A percentile compares a stretch with the other conserved stretches of the same genome.
phyloP scores from a whole-genome alignment of 345 rosid species.

The Gossypium arboreum region DNA sequence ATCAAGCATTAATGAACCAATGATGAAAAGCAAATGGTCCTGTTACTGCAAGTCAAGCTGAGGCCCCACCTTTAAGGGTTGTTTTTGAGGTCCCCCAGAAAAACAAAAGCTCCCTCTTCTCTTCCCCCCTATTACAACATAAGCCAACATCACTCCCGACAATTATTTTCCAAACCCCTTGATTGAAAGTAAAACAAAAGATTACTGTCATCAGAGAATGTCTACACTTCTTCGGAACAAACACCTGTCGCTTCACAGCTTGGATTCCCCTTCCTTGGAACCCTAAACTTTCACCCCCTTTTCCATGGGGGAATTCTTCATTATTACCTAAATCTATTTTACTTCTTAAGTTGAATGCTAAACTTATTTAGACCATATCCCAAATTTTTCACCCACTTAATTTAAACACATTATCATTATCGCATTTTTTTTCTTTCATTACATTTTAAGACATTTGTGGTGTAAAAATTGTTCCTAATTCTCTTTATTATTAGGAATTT shows the following conservation, averaged over 20 bases:
- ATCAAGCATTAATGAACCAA: slow-evolving; percentile 41
- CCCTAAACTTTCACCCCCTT: background rate
- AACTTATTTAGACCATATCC: background rate
- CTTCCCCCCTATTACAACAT: background rate
- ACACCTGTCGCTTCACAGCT: slow-evolving; percentile 13
- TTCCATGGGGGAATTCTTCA: background rate
- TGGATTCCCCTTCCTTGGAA: slow-evolving; percentile 16
- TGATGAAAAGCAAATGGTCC: slow-evolving; percentile 23
- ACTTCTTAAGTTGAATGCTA: too few relatives aligned
- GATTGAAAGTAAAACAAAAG: background rate
- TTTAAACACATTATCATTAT: too few relatives aligned
- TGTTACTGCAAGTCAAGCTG: background rate
- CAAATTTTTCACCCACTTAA: background rate
- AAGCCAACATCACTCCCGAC: slow-evolving; percentile 13
- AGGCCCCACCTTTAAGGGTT: background rate
- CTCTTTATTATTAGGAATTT: too few relatives aligned
- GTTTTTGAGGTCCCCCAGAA: slow-evolving; percentile 3
- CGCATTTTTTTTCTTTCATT: too few relatives aligned
- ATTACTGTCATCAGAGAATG: slow-evolving; percentile 5
- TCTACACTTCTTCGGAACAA: slow-evolving; percentile 6
- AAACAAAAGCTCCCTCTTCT: background rate
- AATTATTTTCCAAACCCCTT: background rate
- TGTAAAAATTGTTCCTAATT: too few relatives aligned
- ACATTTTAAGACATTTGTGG: too few relatives aligned
- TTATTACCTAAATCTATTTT: too few relatives aligned